Base-by-base conservation (phyloP, 2,329 filamentous ascomycete genomes). In the Ascochyta clinopodiicola region DNA sequence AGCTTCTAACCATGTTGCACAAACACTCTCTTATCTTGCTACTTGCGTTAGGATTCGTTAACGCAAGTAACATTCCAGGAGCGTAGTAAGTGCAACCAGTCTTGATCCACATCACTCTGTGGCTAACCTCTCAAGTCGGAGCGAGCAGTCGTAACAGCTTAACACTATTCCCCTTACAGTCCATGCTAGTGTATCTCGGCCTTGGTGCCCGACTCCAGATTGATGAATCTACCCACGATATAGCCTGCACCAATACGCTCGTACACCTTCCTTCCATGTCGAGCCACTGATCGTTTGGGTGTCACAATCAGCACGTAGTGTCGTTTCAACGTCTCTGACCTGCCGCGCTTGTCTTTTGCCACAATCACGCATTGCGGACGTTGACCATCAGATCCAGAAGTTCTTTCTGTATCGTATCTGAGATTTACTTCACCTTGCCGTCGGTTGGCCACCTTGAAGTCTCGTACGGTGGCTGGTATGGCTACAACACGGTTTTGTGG, bases 271-370 rank as follows among this genome's bases (percentile, higher is more conserved):
- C 15, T 17, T 15, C 17, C 25, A 40, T 37, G 44, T 8, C n/a
- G 21, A 6, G 6, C 31, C 37, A 8, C 29, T 19, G 8, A 12
- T 35, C 44, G 6, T 13, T 24, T 57, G 4, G 53, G 44, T 12
- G 47, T 34, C 4, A 64, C 57, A 36, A 66, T 22, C 13, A 66
- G 48, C 4, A 66, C 59, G 35, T 58, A 64, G 32, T 58, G 47
- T 15, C 45, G 35, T n/a, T 36, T 46, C 2, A 57, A 46, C 15
- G 19, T 4, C 27, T 52, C 60, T 32, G 3, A 51, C 48, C 6
- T 32, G 31, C 19, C 46, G 19, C 35, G 9, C 6, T 29, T 27
- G 24, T 29, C 39, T 12, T 31, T 43, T 4, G 24, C 39, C 4
- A 43, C 15, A 17, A 43, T 21, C 4, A 43, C 39, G 25, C 39